Conservation (phyloP, 1,284 basidiomycete species). For the Sporisorium exsertum region DNA sequence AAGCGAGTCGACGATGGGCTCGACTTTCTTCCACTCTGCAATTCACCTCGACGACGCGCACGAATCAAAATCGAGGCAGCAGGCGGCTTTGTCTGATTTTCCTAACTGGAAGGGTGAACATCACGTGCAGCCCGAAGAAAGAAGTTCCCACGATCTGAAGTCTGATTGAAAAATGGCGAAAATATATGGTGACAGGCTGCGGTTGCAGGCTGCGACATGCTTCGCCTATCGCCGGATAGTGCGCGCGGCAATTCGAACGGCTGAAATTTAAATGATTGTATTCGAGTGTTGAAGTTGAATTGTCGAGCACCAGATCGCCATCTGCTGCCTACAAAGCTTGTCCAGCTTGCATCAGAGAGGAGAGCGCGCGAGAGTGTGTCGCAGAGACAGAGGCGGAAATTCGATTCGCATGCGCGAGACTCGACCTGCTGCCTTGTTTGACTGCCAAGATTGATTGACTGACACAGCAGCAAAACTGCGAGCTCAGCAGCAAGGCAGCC, state of each 20-base stretch:
- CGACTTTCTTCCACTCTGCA: constrained; percentile 7
- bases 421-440: not conserved
- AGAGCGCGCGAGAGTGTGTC: constrained; percentile 7
- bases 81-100: not conserved
- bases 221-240: not conserved
- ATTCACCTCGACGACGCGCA: not conserved
- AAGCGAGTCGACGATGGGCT: no score
- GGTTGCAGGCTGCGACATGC: not conserved
- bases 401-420: not conserved
- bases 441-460: not conserved
- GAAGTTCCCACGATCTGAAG: constrained; percentile 20
- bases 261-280: not conserved
- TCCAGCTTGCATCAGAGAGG: not conserved
- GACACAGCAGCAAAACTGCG: constrained; percentile 6
- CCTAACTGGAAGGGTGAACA: no score
- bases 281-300: not conserved
- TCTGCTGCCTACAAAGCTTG: constrained; percentile 5
- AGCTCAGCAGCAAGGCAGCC: not conserved
- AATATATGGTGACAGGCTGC: no score
- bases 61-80: not conserved
- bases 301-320: not conserved
- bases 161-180: not conserved
- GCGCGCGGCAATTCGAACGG: not conserved
- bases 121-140: constrained; percentile 1
- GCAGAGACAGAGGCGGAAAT: not conserved